Base-by-base conservation (phyloP, 495 filamentous ascomycete species). In the Penicillium lividum region DNA sequence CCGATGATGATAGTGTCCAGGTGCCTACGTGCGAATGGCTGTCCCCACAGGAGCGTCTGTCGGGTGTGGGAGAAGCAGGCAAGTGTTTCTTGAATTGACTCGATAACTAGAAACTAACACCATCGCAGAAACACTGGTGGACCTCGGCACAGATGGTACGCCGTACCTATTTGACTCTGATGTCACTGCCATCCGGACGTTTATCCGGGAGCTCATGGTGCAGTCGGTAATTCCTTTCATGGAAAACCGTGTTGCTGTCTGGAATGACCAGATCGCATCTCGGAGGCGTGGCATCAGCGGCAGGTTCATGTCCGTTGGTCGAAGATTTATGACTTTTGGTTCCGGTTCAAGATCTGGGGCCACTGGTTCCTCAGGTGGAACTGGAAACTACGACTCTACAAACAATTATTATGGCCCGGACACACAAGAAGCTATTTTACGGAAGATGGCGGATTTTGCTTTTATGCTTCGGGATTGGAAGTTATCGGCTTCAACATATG, bases 191-290 rank as follows among this genome's bases (percentile, higher is more conserved):
- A 89, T 98, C 59, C 86, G 85, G 49, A 89, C 88, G 1, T 91
- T 98, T 63, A 82, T 97, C 50, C 87, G 94, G 7, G 95, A 97
- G 69, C 89, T 98, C 77, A 88, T 94, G 13, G 92, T 88, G 8
- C 93, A 97, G 66, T 96, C 91, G 2, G 81, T 98, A 11, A 82
- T 98, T 31, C 94, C 94, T 0, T 91, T 88, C 54, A 98, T 98
- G 95, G 94, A 98, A 72, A 89, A 92, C 49, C 83, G 87, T 62
- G 81, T 93, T 8, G 86, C 92, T 27, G 82, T 90, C 4, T 98
- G 94, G 94, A 98, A 98, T 68, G 94, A 98, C 66, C 93, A 97
- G 73, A 87, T 98, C 7, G 92, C 91, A n/a, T 96, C 95, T 13
- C 80, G 89, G 47, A 79, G 94, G 43, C 85, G 91, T 53, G 95